These are phyloP conservation scores for Boletus patriciae DNA, from an alignment of 768 basidiomycete genomes.

Conservation along the genomic window DNA sequence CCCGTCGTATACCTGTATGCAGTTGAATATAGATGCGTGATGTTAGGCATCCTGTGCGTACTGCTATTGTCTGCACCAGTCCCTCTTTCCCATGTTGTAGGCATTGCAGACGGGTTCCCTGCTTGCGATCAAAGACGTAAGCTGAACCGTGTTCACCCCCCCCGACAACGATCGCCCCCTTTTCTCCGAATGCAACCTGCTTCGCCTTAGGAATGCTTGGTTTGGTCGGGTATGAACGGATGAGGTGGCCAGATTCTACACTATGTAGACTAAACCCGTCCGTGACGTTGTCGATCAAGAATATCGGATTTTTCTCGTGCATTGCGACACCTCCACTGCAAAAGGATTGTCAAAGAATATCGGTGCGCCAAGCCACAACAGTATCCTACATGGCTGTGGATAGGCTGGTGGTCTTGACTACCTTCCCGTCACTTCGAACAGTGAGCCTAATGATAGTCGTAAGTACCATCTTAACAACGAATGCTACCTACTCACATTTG, in stretches of 20 bases:
- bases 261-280: neutral
- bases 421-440: neutral
- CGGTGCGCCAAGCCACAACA: neutral
- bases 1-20: neutral
- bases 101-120: neutral
- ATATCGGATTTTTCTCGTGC: neutral
- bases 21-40: neutral
- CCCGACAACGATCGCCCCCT: neutral
- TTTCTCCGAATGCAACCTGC: neutral
- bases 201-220: neutral
- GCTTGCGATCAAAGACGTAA: neutral
- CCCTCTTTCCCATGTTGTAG: neutral
- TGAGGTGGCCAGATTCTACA: neutral
- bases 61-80: neutral
- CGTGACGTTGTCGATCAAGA: neutral
- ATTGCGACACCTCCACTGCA: neutral
- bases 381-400: neutral
- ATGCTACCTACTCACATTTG: neutral
- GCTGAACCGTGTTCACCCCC: neutral
- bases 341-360: neutral
- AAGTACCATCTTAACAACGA: neutral
- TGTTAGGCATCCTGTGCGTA: neutral
- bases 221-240: neutral
- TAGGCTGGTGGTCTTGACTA: neutral
- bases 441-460: neutral